A percentile compares a stretch with the other conserved stretches of the same genome.
Evolutionary conservation across 148 eudicot species (phyloP).

Genomic region (Fagopyrum esculentum): DNA sequence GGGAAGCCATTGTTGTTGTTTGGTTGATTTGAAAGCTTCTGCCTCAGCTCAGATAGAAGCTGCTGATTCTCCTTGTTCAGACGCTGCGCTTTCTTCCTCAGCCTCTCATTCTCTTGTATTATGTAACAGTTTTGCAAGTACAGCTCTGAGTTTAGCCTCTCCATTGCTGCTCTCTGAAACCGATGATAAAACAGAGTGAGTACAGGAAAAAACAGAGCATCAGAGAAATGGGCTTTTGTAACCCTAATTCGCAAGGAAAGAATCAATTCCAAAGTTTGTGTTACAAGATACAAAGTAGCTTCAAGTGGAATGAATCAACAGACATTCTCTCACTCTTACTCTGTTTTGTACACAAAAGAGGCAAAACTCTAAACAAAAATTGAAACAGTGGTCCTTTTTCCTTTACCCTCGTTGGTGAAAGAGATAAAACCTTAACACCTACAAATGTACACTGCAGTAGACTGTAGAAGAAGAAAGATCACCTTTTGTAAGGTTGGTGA

Average conservation of each 20-base stretch:
- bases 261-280: slow-evolving; percentile 11
- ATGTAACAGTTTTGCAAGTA: slow-evolving; percentile 84
- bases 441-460: not conserved
- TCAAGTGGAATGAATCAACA: slow-evolving; percentile 2
- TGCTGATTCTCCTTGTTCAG: slow-evolving; percentile 82
- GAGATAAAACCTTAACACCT: not conserved
- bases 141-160: slow-evolving; percentile 78
- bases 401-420: slow-evolving; percentile 28
- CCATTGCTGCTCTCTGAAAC: slow-evolving; percentile 33
- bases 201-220: not conserved
- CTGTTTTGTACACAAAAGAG: not conserved
- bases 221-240: not conserved
- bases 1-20: slow-evolving; percentile 23
- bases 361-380: not conserved
- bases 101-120: slow-evolving; percentile 80
- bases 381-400: slow-evolving; percentile 5
- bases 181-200: not conserved
- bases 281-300: slow-evolving; percentile 6
- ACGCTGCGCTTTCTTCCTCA: slow-evolving; percentile 68
- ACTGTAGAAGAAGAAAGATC: slow-evolving; percentile 23
- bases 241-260: slow-evolving; percentile 24
- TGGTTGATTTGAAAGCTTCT: slow-evolving; percentile 27
- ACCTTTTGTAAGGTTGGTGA: slow-evolving; percentile 8
- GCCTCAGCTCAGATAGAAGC: slow-evolving; percentile 60
- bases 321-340: not conserved